Base-by-base conservation (phyloP, 495 filamentous ascomycete species). In the Parathielavia appendiculata region DNA sequence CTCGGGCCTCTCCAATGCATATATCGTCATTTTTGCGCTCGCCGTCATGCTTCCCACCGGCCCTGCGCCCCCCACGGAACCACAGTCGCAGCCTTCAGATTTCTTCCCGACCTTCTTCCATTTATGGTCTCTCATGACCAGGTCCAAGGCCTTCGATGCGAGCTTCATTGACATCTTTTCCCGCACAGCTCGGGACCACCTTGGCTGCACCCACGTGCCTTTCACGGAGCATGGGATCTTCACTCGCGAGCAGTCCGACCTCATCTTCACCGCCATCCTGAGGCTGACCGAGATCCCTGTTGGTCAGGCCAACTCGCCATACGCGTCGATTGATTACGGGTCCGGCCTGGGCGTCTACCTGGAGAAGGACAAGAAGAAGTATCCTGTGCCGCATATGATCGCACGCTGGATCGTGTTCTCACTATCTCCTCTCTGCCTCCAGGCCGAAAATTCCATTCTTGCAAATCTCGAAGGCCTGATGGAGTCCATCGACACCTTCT, bases 371-470 rank as follows among this genome's bases (percentile, higher is more conserved):
- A 86, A 85, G 63, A 86, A 92, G 58, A 97, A 96, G 71, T 90
- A 95, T 68, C 93, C 93, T 1, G 82, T 91, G 13, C 83, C 90
- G 2, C 92, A 97, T 71, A 86, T 91, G 67, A 89, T 97, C 56
- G 91, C 95, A n/a, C 79, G 93, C 60, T 96, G 90, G 90, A 89
- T 99, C 47, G 85, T 95, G 40, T 89, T 91, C 83, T 96, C 91
- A 4, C 73, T 99, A 34, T 97, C 95, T 0, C 93, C 93, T 1
- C 75, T 83, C 35, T 95, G 89, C 66, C 76, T 96, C 20, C 83
- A 89, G 46, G 75, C 83, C n/a, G 78, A 83, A 43, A 84, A 87
- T 58, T 97, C 92, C 1, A 82, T 96, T 51, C 70, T 98, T 61
- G 79, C 86, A 26, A 89, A 87, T 59, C 83, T 99, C 2, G 95